A percentile compares a stretch with the other conserved stretches of the same genome.
These are phyloP conservation scores for Naumovozyma castellii DNA, from an alignment of 805 yeast species.

Conservation along the genomic window DNA sequence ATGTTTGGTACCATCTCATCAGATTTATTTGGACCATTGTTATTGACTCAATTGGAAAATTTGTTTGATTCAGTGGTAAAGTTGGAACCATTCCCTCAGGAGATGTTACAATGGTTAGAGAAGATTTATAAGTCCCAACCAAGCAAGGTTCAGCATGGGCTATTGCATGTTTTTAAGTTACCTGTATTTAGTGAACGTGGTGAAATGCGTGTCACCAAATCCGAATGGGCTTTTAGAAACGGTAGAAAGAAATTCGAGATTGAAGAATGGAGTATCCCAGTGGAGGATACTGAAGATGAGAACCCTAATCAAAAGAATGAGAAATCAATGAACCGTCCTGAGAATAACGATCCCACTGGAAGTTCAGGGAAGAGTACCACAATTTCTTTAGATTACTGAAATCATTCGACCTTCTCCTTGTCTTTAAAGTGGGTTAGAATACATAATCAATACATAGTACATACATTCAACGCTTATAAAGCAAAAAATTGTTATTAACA, in stretches of 20 bases:
- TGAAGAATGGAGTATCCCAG: slow-evolving; percentile 95
- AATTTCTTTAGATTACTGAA: slow-evolving; percentile 11
- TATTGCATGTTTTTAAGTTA: slow-evolving; percentile 63
- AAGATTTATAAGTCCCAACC: slow-evolving; percentile 55
- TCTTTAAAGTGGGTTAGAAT: no score
- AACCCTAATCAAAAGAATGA: slow-evolving; percentile 1
- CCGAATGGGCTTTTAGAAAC: slow-evolving; percentile 79
- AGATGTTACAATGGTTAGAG: slow-evolving; percentile 55
- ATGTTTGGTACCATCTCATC: slow-evolving; percentile 50
- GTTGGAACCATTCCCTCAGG: slow-evolving; percentile 74
- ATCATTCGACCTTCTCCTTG: not conserved
- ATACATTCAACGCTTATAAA: no score
- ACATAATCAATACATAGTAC: no score
- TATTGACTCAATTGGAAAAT: slow-evolving; percentile 46
- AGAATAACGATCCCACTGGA: not conserved
- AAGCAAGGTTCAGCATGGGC: slow-evolving; percentile 73
- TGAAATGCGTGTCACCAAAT: slow-evolving; percentile 59
- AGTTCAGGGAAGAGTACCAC: slow-evolving; percentile 6
- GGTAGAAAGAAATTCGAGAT: slow-evolving; percentile 78
- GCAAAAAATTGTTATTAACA: not conserved
- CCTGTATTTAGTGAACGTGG: slow-evolving; percentile 65
- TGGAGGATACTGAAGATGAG: slow-evolving; percentile 47
- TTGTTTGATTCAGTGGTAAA: slow-evolving; percentile 61
- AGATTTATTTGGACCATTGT: slow-evolving; percentile 47
- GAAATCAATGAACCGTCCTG: slow-evolving; percentile 1